Evolutionary conservation across 2,329 filamentous ascomycete genomes (phyloP), one percentile per base, ranked within the genome.

Genomic region (Fusarium brevicatenulatum): DNA sequence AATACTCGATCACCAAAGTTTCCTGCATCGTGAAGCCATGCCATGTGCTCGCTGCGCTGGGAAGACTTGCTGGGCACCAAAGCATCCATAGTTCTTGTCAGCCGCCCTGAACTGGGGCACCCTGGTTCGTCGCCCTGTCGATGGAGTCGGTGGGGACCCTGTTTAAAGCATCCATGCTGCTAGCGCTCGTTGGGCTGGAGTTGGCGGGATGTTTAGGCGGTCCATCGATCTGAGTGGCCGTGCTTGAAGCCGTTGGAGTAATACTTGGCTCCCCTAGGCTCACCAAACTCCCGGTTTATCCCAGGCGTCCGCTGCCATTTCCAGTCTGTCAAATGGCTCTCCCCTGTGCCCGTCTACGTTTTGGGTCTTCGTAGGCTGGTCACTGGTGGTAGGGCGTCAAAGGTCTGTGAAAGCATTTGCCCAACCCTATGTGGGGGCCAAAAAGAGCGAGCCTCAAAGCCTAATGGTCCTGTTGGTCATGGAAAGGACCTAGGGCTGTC

Each of bases 131-230:
- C 68, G 68, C 71, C 75, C 46, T 68, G 73, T 73, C 49, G 71
- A 72, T 72, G 69, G 72, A 46, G 66, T 66, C 56, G 50, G 68
- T 62, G 67, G 59, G 57, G 60, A 60, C 71, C 60, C 64, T 72
- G 56, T 53, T 55, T 68, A 53, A 59, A 67, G 69, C 60, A 40
- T 71, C 63, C 56, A 44, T 74, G 59, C 58, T 54, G 64, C 68
- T 76, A 74, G 71, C 69, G 73, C 64, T 71, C 49, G 63, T 76
- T 65, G 65, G 63, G 72, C 70, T 75, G 74, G 70, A 70, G 66
- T 65, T 73, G 73, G 66, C 69, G 66, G 71, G 69, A 63, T 61
- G 60, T 63, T 55, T 70, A 68, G 72, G 66, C 62, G 66, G 59
- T 65, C 68, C 68, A 66, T 59, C 28, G 42, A 67, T 52, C 60